Percentiles rank a stretch among this genome's conserved stretches.
phyloP scores from a whole-genome alignment of 1,284 basidiomycete species.

The Crepidotus sp. region DNA sequence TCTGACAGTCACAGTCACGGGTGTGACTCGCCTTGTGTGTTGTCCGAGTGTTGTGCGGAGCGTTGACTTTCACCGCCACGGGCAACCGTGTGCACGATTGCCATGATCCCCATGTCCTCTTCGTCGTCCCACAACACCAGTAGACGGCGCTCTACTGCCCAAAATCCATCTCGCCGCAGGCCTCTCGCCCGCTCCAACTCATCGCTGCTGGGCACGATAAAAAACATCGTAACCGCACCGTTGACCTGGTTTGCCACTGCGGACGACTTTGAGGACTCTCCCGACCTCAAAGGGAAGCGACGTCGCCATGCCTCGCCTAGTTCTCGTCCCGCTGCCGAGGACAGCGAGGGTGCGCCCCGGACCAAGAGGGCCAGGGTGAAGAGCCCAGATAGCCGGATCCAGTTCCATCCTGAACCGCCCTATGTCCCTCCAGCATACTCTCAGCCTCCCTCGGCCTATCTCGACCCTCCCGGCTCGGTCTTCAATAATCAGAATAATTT shows the following conservation, averaged over 20 bases:
- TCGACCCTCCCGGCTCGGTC: slow-evolving; percentile 44
- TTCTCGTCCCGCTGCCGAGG: slow-evolving; percentile 25
- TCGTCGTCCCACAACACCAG: slow-evolving; percentile 12
- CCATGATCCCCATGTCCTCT: slow-evolving; percentile 15
- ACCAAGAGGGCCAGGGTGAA: slow-evolving; percentile 48
- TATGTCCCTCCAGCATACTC: slow-evolving; percentile 19
- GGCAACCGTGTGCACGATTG: not conserved
- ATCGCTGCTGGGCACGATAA: slow-evolving; percentile 50
- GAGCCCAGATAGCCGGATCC: slow-evolving; percentile 35
- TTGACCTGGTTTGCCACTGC: slow-evolving; percentile 48
- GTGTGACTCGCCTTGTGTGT: slow-evolving; percentile 8
- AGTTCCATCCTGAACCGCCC: slow-evolving; percentile 17
- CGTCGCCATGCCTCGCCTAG: slow-evolving; percentile 30
- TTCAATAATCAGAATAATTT: slow-evolving; percentile 30
- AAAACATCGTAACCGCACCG: slow-evolving; percentile 56
- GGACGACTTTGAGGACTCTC: slow-evolving; percentile 41
- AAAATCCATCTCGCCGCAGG: slow-evolving; percentile 2
- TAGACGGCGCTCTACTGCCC: slow-evolving; percentile 6
- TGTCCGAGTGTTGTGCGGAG: slow-evolving; percentile 8
- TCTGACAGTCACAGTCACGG: too few species aligned
- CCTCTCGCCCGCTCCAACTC: slow-evolving; percentile 33
- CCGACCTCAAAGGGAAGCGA: slow-evolving; percentile 42
- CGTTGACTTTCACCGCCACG: slow-evolving; percentile 1
- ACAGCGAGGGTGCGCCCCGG: slow-evolving; percentile 23
- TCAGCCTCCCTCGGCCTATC: slow-evolving; percentile 32